phyloP scores from a whole-genome alignment of 2,329 filamentous ascomycete species.

The Chaetomiaceae sp. region DNA sequence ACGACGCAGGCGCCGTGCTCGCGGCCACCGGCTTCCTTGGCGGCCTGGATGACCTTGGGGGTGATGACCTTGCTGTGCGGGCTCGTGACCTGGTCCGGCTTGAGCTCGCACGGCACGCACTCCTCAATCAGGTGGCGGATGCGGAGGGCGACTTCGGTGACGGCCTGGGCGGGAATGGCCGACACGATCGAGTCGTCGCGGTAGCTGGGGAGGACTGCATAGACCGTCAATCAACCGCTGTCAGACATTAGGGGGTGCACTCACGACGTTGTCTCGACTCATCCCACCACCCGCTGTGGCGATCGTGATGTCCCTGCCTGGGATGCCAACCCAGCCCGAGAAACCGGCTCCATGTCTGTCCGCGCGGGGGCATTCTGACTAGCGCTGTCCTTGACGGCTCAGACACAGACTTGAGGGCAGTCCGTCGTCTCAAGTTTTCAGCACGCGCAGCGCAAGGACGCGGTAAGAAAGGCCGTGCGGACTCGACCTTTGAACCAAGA shows the following conservation, averaged over 20 bases:
- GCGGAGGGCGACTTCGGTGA: slow-evolving; percentile 84
- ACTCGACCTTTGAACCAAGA: too few species aligned
- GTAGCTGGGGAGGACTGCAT: slow-evolving; percentile 65
- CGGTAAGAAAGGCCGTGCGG: too few species aligned
- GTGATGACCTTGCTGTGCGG: slow-evolving; percentile 87
- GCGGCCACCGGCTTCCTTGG: slow-evolving; percentile 72
- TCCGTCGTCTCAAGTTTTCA: too few species aligned
- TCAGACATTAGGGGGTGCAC: slow-evolving; percentile 8
- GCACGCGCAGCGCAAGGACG: too few species aligned
- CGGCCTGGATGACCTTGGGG: slow-evolving; percentile 69
- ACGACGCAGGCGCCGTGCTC: slow-evolving; percentile 77
- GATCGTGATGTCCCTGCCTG: slow-evolving; percentile 24
- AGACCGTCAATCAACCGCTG: too few species aligned
- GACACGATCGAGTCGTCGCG: slow-evolving; percentile 56
- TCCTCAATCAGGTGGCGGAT: slow-evolving; percentile 88
- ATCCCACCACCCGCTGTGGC: slow-evolving; percentile 28
- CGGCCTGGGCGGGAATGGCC: slow-evolving; percentile 69
- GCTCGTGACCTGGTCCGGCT: slow-evolving; percentile 66
- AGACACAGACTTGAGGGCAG: too few species aligned
- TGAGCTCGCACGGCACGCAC: slow-evolving; percentile 84
- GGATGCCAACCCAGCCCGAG: slow-evolving; percentile 32
- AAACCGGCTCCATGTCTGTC: slow-evolving; percentile 31
- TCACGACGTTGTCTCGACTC: slow-evolving; percentile 30
- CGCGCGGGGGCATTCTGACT: slow-evolving; percentile 12
- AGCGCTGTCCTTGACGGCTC: too few species aligned